These are phyloP conservation scores for Phaeosphaeria sp. DNA, from an alignment of 2,329 filamentous ascomycete genomes.

Conservation along the genomic window DNA sequence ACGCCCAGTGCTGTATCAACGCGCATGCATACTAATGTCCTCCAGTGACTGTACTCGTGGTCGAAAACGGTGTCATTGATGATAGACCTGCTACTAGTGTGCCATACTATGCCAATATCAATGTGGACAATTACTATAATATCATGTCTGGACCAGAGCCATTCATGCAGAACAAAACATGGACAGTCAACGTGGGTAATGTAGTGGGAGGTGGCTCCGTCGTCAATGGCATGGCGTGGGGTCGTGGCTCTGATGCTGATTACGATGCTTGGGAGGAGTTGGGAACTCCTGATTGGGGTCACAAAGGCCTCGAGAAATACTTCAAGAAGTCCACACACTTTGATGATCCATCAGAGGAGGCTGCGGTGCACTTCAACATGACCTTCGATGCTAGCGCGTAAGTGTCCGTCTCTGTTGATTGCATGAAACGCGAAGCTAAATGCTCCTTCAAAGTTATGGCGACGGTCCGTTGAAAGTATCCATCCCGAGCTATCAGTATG, in stretches of 20 bases:
- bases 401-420: neutral
- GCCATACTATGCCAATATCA: constrained; percentile 16
- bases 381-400: constrained; percentile 17
- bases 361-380: constrained; percentile 7
- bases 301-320: constrained; percentile 52
- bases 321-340: constrained; percentile 34
- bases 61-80: constrained; percentile 22
- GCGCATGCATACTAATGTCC: neutral
- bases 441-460: constrained; percentile 9
- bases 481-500: constrained; percentile 20
- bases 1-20: neutral
- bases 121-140: constrained; percentile 14
- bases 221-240: constrained; percentile 45
- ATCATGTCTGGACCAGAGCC: constrained; percentile 23
- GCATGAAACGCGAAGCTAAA: neutral
- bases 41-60: constrained; percentile 20
- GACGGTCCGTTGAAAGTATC: constrained; percentile 19
- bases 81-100: constrained; percentile 11
- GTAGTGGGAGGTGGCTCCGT: constrained; percentile 42
- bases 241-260: constrained; percentile 36
- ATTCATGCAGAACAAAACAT: constrained; percentile 28
- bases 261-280: constrained; percentile 62
- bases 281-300: constrained; percentile 65
- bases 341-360: constrained; percentile 10
- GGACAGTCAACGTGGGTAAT: constrained; percentile 24